Evolutionary conservation across 2,329 filamentous ascomycete species (phyloP).

Genomic region (Sporothrix luriei): DNA sequence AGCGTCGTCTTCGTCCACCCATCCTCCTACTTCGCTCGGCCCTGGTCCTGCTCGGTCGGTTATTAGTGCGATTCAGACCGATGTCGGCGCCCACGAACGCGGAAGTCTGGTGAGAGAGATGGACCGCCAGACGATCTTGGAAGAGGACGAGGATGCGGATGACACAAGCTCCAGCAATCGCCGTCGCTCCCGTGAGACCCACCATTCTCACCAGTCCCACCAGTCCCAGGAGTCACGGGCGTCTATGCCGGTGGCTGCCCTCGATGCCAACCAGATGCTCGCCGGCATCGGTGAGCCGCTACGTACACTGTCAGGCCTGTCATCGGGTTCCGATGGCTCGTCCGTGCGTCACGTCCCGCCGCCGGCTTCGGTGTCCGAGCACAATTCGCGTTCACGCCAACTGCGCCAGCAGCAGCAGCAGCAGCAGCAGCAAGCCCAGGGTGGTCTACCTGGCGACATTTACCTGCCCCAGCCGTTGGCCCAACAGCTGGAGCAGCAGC

Average conservation of each 20-base stretch:
- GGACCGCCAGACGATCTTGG: slow-evolving; percentile 38
- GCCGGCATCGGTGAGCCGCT: slow-evolving; percentile 18
- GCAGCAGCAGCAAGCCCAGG: slow-evolving; percentile 2
- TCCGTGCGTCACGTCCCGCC: slow-evolving; percentile 40
- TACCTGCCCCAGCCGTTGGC: not conserved
- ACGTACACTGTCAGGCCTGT: slow-evolving; percentile 34
- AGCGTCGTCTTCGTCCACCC: not conserved
- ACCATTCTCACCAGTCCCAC: not conserved
- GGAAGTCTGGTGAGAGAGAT: slow-evolving; percentile 40
- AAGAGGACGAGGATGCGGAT: slow-evolving; percentile 3
- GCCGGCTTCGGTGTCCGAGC: not conserved
- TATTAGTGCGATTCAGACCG: slow-evolving; percentile 2
- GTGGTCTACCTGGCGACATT: not conserved
- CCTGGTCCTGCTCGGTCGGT: slow-evolving; percentile 4
- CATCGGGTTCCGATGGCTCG: slow-evolving; percentile 36
- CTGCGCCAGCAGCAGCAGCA: slow-evolving; percentile 1
- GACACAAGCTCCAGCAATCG: slow-evolving; percentile 23
- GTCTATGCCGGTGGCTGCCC: not conserved
- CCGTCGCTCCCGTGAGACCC: slow-evolving; percentile 32
- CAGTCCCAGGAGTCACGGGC: not conserved
- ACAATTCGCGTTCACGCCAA: slow-evolving; percentile 7
- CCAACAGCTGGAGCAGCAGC: slow-evolving; percentile 5
- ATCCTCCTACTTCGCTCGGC: not conserved
- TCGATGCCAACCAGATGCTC: slow-evolving; percentile 5
- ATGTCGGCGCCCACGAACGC: slow-evolving; percentile 27